These are phyloP conservation scores for Amanita pseudoporphyria DNA, from an alignment of 768 basidiomycete genomes.

Conservation along the genomic window DNA sequence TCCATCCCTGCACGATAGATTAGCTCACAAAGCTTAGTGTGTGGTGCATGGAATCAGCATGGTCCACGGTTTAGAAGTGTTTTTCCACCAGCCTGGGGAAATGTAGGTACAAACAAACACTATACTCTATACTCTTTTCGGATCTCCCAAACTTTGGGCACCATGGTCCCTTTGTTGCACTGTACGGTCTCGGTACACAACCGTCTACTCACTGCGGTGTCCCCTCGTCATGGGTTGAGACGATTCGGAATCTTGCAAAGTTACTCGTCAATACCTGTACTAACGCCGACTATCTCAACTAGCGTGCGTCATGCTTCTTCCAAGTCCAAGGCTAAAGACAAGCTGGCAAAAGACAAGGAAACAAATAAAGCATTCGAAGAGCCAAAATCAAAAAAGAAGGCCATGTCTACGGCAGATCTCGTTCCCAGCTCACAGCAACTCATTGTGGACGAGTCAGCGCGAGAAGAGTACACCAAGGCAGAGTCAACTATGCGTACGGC, in stretches of 20 bases:
- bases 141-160: no score
- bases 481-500: conserved; percentile 53
- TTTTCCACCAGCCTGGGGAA: no score
- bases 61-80: no score
- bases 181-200: neutral
- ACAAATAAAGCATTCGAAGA: neutral
- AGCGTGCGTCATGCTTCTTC: conserved; percentile 2
- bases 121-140: no score
- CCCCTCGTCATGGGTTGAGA: neutral
- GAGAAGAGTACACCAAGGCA: conserved; percentile 51
- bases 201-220: neutral
- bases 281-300: neutral
- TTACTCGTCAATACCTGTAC: neutral
- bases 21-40: no score
- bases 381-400: conserved; percentile 21
- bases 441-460: conserved; percentile 42
- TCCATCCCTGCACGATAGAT: no score
- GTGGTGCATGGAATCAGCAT: no score
- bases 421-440: conserved; percentile 61
- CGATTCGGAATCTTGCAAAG: neutral
- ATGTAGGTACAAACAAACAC: no score
- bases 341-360: neutral
- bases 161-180: neutral
- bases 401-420: conserved; percentile 46
- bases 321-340: neutral